Evolutionary conservation across 1,284 basidiomycete genomes (phyloP).

Genomic region (Pseudozyma hubeiensis): DNA sequence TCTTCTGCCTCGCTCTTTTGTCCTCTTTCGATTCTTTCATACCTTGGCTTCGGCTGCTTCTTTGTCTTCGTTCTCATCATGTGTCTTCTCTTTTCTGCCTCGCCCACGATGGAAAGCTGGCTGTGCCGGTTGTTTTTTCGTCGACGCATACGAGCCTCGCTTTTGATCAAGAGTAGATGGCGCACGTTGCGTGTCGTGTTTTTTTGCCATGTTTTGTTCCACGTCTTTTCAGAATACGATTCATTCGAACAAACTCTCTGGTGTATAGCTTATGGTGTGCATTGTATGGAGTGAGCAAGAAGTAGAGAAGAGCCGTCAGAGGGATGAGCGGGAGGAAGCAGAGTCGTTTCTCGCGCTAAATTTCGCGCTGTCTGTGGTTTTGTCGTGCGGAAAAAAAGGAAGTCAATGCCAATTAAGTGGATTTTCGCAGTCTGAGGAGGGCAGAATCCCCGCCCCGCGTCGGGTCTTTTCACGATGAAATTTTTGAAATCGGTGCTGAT

Average conservation of each 20-base stretch:
- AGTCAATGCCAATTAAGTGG: too few relatives aligned
- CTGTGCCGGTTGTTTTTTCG: background rate
- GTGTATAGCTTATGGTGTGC: background rate
- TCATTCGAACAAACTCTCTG: background rate
- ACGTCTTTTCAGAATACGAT: background rate
- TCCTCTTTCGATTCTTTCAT: background rate
- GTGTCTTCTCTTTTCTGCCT: background rate
- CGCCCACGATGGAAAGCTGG: background rate
- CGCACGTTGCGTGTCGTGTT: background rate
- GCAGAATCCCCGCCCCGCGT: too few relatives aligned
- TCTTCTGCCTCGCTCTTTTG: background rate
- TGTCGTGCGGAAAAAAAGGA: background rate
- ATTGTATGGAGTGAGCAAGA: background rate
- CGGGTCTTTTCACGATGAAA: conserved; percentile 11
- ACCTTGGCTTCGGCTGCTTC: conserved; percentile 2
- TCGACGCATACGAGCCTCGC: conserved; percentile 7
- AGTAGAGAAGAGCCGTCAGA: too few relatives aligned
- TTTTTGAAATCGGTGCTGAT: background rate
- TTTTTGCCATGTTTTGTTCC: background rate
- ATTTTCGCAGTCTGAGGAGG: too few relatives aligned
- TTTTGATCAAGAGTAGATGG: background rate
- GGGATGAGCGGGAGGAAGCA: too few relatives aligned
- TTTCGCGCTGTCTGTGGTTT: background rate
- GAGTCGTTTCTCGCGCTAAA: too few relatives aligned
- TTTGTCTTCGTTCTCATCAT: conserved; percentile 1